Evolutionary conservation across 2,329 filamentous ascomycete species (phyloP).

Genomic region (Nannizziopsis barbatae): DNA sequence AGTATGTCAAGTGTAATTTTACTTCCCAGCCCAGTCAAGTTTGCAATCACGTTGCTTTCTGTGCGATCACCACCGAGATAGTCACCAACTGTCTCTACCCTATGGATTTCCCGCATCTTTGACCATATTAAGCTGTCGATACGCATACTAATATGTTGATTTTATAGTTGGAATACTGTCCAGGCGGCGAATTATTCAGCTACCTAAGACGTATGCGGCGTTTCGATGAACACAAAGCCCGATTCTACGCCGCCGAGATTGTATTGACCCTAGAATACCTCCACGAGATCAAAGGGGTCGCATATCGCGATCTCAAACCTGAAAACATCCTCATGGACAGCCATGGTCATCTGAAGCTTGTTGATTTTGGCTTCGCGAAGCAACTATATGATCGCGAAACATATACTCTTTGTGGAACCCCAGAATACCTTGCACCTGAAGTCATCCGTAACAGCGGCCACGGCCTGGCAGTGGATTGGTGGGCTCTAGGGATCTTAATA

Average conservation of each 20-base stretch:
- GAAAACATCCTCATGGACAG: slow-evolving; percentile 57
- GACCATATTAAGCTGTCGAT: slow-evolving; percentile 13
- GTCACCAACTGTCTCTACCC: neutral
- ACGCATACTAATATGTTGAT: slow-evolving; percentile 12
- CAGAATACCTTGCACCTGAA: slow-evolving; percentile 56
- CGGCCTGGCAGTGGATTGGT: slow-evolving; percentile 57
- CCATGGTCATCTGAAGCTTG: slow-evolving; percentile 54
- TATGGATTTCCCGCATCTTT: neutral
- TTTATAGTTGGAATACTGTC: slow-evolving; percentile 52
- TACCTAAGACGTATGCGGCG: slow-evolving; percentile 51
- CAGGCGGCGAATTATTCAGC: slow-evolving; percentile 56
- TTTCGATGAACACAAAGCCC: slow-evolving; percentile 52
- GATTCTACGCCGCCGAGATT: slow-evolving; percentile 57
- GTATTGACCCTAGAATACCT: slow-evolving; percentile 54
- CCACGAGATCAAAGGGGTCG: slow-evolving; percentile 53
- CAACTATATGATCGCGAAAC: slow-evolving; percentile 48
- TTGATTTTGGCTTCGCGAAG: slow-evolving; percentile 59
- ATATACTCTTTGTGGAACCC: slow-evolving; percentile 56
- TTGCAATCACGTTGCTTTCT: neutral
- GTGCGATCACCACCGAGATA: neutral
- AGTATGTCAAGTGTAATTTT: slow-evolving; percentile 25
- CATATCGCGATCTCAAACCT: slow-evolving; percentile 55
- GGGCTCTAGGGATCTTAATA: slow-evolving; percentile 56
- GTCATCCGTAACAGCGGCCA: slow-evolving; percentile 56
- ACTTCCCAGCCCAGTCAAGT: neutral